Evolutionary conservation across 306 rosid species (phyloP).

Genomic region (Boehmeria nivea): DNA sequence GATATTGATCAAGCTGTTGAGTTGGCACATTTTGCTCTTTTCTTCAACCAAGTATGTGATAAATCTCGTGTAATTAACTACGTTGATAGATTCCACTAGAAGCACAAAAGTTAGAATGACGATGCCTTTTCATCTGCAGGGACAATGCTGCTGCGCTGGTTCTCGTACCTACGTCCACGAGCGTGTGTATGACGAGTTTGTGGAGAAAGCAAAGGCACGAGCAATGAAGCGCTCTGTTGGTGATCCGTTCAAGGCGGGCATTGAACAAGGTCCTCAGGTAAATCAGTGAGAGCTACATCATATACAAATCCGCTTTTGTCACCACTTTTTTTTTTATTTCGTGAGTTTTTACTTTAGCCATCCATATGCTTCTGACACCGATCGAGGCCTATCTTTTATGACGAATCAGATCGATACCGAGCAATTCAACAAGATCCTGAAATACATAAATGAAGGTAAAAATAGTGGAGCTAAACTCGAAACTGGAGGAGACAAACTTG

Average conservation of each 20-base stretch:
- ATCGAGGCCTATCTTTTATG: background rate
- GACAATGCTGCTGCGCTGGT: slow-evolving; percentile 96
- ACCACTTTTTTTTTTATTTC: background rate
- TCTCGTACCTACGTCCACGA: slow-evolving; percentile 94
- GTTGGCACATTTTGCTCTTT: slow-evolving; percentile 78
- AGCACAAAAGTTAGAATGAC: slow-evolving; percentile 1
- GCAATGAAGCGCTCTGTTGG: slow-evolving; percentile 79
- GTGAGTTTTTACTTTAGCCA: background rate
- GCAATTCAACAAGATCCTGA: slow-evolving; percentile 74
- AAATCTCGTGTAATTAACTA: slow-evolving; percentile 7
- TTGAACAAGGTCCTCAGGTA: slow-evolving; percentile 99
- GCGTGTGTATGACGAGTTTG: slow-evolving; percentile 63
- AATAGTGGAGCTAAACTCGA: slow-evolving; percentile 78
- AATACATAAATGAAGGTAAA: slow-evolving; percentile 58
- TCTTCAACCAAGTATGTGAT: slow-evolving; percentile 70
- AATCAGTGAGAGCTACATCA: background rate
- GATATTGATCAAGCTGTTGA: slow-evolving; percentile 83
- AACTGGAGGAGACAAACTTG: slow-evolving; percentile 77
- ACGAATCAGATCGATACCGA: slow-evolving; percentile 57
- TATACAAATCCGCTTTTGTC: background rate
- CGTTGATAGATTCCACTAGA: background rate
- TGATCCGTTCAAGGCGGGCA: slow-evolving; percentile 76
- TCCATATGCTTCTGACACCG: slow-evolving; percentile 8
- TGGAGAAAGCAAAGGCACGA: slow-evolving; percentile 74
- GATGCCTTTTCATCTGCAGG: slow-evolving; percentile 39